Evolutionary conservation across 1,284 basidiomycete species (phyloP), one percentile per base, ranked within the genome.

Genomic region (Malassezia nana): DNA sequence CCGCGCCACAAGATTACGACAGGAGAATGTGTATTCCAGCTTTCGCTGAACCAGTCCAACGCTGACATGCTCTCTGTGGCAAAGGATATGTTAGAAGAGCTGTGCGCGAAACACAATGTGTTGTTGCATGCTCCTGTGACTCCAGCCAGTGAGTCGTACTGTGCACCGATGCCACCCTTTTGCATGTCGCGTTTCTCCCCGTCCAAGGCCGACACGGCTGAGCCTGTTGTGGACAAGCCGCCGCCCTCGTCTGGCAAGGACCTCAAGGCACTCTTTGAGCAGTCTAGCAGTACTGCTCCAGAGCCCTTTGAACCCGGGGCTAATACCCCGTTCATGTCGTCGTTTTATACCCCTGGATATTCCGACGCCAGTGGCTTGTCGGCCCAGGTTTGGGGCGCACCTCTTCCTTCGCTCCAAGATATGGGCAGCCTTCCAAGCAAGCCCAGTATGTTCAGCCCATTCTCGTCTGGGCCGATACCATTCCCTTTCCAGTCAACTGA

Each of bases 161-260:
- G 18, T 26, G 88, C 92, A 67, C 87, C 90, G 1, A 91, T 95
- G 79, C 87, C 89, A 29, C 90, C 94, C 75, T 96, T 96, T 75
- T 89, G 94, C 72, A 90, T 87, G 76, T 94, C 92, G 76, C 83
- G 95, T 2, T 58, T 70, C 50, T 69, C 68, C n/a, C 63, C 63
- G 0, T 58, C 59, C 4, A 50, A 32, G 16, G 40, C 48, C 7
- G 39, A 35, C 4, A 13, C 24, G 5, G 15, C 15, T 8, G 43
- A 45, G 16, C 46, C 82, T 88, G 18, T 33, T 15, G 40, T 20
- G 28, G n/a, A 22, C 44, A 78, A 90, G 54, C 87, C 87, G 9
- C 87, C 83, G 62, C 89, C 88, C 8, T 87, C 89, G 3, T 33
- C 31, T 12, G 38, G 7, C 16, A 47, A 47, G 0, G 89, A 95